These are phyloP conservation scores for Annona squamosa DNA, from an alignment of 164 flowering plant species.

Conservation along the genomic window DNA sequence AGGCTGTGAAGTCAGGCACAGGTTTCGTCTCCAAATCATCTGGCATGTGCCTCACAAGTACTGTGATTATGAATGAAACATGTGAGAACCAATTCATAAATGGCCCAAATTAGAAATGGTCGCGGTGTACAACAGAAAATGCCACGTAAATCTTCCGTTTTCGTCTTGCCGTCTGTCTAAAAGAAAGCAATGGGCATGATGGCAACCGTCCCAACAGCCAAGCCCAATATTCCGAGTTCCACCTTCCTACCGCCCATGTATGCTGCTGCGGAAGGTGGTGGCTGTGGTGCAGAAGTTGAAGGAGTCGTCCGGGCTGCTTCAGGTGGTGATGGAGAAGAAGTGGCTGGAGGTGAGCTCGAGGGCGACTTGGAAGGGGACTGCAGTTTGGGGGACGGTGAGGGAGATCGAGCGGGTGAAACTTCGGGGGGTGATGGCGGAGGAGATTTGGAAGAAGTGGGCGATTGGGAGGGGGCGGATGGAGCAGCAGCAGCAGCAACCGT, in stretches of 20 bases:
- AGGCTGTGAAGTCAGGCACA: no score
- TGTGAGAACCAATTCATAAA: not conserved
- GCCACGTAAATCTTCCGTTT: not conserved
- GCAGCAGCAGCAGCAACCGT: slow-evolving; percentile 21
- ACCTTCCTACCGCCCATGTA: not conserved
- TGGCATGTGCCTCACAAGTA: no score
- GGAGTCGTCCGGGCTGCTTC: slow-evolving; percentile 11
- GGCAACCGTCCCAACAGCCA: slow-evolving; percentile 12
- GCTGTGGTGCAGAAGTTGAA: slow-evolving; percentile 3
- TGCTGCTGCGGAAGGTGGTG: slow-evolving; percentile 19
- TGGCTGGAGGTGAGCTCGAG: slow-evolving; percentile 12
- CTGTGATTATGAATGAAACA: not conserved
- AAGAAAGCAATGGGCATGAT: slow-evolving; percentile 13
- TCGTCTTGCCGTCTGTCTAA: slow-evolving; percentile 1
- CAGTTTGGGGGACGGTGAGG: not conserved
- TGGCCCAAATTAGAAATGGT: not conserved
- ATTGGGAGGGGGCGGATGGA: slow-evolving; percentile 7
- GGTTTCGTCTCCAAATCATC: no score
- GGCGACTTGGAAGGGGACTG: slow-evolving; percentile 9
- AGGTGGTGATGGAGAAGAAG: slow-evolving; percentile 6
- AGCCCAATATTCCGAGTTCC: slow-evolving; percentile 5
- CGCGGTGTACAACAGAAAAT: not conserved
- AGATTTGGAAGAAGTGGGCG: not conserved
- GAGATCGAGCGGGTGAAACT: not conserved
- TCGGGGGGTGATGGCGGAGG: not conserved